Conservation (phyloP, 805 yeast species). For the Myxozyma geophila region DNA sequence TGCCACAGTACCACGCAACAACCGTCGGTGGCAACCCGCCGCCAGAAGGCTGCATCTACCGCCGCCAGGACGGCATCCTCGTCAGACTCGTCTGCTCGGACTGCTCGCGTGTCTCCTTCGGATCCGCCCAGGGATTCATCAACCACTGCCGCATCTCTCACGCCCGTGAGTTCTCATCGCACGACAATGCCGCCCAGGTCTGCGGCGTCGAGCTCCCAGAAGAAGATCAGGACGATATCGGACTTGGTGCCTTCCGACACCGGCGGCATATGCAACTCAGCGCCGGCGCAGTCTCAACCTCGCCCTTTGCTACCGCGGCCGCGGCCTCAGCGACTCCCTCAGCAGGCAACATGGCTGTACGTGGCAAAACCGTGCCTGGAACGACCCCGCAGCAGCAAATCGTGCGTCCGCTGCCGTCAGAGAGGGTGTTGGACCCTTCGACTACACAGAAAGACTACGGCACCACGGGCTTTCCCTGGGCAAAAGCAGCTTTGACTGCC, state of each 20-base stretch:
- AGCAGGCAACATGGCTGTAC: conserved; percentile 13
- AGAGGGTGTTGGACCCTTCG: conserved; percentile 5
- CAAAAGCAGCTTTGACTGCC: neutral
- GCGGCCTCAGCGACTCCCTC: conserved; percentile 14
- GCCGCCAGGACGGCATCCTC: conserved; percentile 62
- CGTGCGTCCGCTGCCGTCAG: conserved; percentile 2
- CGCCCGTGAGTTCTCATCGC: conserved; percentile 68
- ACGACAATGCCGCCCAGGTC: conserved; percentile 71
- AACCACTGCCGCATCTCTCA: conserved; percentile 80
- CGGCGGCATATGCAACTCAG: conserved; percentile 29
- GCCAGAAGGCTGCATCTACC: conserved; percentile 37
- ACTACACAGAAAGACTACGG: conserved; percentile 23
- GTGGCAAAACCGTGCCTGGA: conserved; percentile 7
- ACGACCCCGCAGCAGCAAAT: conserved; percentile 1
- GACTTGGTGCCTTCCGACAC: conserved; percentile 67
- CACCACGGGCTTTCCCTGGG: conserved; percentile 28
- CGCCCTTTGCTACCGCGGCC: neutral
- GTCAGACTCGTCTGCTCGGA: conserved; percentile 70
- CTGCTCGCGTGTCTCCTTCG: conserved; percentile 70
- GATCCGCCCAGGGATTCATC: conserved; percentile 78
- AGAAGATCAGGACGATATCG: conserved; percentile 56
- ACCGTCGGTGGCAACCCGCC: conserved; percentile 29
- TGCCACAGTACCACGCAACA: conserved; percentile 25
- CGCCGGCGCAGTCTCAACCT: conserved; percentile 3
- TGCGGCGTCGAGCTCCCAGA: conserved; percentile 65